Evolutionary conservation across 2,329 filamentous ascomycete genomes (phyloP).

Genomic region (Clarireedia paspali): DNA sequence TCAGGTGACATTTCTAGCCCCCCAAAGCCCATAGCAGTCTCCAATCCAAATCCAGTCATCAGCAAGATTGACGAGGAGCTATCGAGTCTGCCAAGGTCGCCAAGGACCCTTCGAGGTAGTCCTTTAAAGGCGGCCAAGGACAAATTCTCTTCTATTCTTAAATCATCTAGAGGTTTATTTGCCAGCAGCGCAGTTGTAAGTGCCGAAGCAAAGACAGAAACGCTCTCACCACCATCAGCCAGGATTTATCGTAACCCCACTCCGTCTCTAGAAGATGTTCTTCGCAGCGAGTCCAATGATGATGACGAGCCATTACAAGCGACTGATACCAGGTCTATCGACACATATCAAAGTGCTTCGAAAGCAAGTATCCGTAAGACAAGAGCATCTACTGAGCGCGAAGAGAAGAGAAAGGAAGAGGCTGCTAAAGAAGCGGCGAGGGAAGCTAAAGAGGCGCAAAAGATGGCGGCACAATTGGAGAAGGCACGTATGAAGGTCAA

Average conservation of each 20-base stretch:
- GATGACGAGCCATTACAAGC: conserved; percentile 34
- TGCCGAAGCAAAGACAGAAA: conserved; percentile 51
- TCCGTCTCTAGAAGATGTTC: conserved; percentile 39
- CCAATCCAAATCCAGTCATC: conserved; percentile 46
- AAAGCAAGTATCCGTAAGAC: conserved; percentile 37
- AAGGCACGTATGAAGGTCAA: conserved; percentile 63
- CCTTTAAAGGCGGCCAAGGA: conserved; percentile 88
- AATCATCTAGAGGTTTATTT: conserved; percentile 78
- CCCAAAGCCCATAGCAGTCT: conserved; percentile 55
- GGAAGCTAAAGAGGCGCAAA: conserved; percentile 52
- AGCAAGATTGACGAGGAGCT: conserved; percentile 36
- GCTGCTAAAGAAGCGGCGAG: conserved; percentile 45
- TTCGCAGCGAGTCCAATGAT: conserved; percentile 30
- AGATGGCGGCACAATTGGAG: conserved; percentile 53
- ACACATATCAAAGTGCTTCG: conserved; percentile 16
- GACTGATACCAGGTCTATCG: background rate
- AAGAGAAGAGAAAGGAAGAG: conserved; percentile 55
- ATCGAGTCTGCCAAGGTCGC: conserved; percentile 40
- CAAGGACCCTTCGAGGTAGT: conserved; percentile 57
- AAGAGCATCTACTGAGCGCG: conserved; percentile 51
- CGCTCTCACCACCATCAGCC: conserved; percentile 46
- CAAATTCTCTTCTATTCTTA: conserved; percentile 84
- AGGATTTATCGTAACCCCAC: conserved; percentile 38
- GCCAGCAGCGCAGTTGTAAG: conserved; percentile 64
- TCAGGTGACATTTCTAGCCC: conserved; percentile 27